Percentiles rank a stretch among this genome's conserved stretches.
These are phyloP conservation scores for Pseudognaphalium luteoalbum DNA, from an alignment of 129 eudicot species.

Conservation along the genomic window DNA sequence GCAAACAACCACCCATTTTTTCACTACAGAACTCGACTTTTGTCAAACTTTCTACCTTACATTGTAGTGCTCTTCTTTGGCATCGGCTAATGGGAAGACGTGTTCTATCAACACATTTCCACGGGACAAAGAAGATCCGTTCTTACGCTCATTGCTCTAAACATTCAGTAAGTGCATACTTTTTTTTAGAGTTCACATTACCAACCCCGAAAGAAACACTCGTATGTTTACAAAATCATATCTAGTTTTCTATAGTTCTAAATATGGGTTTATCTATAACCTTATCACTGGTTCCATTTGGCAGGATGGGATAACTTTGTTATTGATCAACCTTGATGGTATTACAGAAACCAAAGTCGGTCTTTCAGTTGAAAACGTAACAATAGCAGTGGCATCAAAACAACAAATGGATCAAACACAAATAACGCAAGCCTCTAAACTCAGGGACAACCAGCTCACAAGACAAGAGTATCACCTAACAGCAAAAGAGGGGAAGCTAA, in stretches of 20 bases:
- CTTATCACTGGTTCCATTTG: not conserved
- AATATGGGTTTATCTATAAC: no score
- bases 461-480: constrained; percentile 87
- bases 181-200: not conserved
- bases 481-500: constrained; percentile 53
- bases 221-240: not conserved
- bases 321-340: constrained; percentile 64
- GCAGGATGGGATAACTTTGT: constrained; percentile 64
- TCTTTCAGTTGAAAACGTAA: constrained; percentile 43
- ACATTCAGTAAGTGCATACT: constrained; percentile 47
- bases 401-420: constrained; percentile 26
- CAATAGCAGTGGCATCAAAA: constrained; percentile 33
- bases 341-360: constrained; percentile 36
- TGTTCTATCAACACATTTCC: constrained; percentile 61
- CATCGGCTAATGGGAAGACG: constrained; percentile 88
- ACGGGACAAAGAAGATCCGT: constrained; percentile 59
- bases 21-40: not conserved
- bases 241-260: no score
- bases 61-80: constrained; percentile 85
- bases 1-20: not conserved
- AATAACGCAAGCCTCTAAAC: constrained; percentile 13
- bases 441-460: constrained; percentile 4
- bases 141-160: constrained; percentile 85
- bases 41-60: not conserved
- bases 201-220: not conserved